Evolutionary conservation across 75 land plant genomes (phyloP), one percentile per base, ranked within the genome.

Genomic region (Sequoiadendron giganteum): DNA sequence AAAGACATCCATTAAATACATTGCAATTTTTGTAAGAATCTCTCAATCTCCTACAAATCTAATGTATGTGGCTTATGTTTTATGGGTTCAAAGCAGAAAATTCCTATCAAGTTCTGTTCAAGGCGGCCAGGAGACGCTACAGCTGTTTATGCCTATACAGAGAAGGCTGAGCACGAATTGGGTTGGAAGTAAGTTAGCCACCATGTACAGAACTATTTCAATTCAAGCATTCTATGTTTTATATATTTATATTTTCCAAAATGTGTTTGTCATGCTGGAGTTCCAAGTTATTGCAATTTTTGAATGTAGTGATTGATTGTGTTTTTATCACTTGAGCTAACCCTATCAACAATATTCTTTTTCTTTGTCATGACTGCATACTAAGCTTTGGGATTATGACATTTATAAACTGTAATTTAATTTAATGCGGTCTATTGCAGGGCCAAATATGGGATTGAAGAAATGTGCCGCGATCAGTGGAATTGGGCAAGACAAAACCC

Each of bases 381-480:
- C 38, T 32, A 42, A n/a, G 21, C 18, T 85, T 58, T 55, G 25
- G 7, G 36, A 18, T 47, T 45, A n/a, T 55, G n/a, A 72, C 18
- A 80, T 86, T 30, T 43, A 72, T 25, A 11, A 28, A 86, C 32
- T 5, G n/a, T 0, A 13, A 83, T 45, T 28, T 11, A 48, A 43
- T 18, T 38, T 47, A 76, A 61, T 25, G 6, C 39, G 7, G 34
- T 5, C 75, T 48, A 16, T 47, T 89, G 61, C 91, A 96, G 98
- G 88, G 93, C 98, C 38, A 94, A 91, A 78, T 92, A 91, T 92
- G 97, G 97, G 1, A 90, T 97, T 54, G 92, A 90, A 25, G 98
- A 97, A 86, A 97, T 97, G 95, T 94, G 97, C 87, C 90, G 92
- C 79, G 97, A 97, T 87, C 97, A 97, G 75, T 97, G 97, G 97